Base-by-base conservation (phyloP, 106 monocot genomes). In the Allium fistulosum region DNA sequence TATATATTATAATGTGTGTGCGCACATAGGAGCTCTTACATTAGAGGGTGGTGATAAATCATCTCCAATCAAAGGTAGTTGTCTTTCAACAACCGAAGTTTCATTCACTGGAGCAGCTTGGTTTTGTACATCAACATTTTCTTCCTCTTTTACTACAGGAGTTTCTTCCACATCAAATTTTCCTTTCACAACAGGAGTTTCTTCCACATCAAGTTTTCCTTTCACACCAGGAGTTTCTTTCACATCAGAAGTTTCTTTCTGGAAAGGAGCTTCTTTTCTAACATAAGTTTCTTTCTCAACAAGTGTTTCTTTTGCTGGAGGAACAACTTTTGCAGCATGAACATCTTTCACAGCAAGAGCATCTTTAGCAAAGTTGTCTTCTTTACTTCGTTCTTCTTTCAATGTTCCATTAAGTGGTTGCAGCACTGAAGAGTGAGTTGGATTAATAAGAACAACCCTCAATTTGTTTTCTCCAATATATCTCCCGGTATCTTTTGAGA, bases 391-490 rank as follows among this genome's bases (percentile, higher is more conserved):
- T 28, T 81, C 85, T 61, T 81, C 69, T 62, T 81, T 81, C 56
- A 69, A 60, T 76, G 80, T 53, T 63, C 79, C 85, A 71, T 92
- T 87, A 68, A 73, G 26, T 26, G 76, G 80, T 52, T 77, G 76
- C 67, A 80, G 49, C 5, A 67, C 78, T 65, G 84, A 77, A 77
- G 84, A 88, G 75, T 87, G 66, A 11, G 82, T 78, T 52, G 88
- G 81, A 68, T 76, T 84, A 67, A 88, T 78, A 74, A 89, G 84
- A 15, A 92, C 63, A 22, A 97, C 96, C 61, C 82, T 75, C 67
- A 97, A 73, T 80, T 92, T 92, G 71, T 57, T 74, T 75, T 97
- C 88, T 79, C 87, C 86, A 67, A 97, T 84, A 48, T 75, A 75
- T 66, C 73, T 82, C 11, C 84, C 89, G 75, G 10, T 80, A 61